Percentiles rank a stretch among this genome's conserved stretches.
Evolutionary conservation across 805 yeast species (phyloP).

Genomic region (Lachancea mirantina): DNA sequence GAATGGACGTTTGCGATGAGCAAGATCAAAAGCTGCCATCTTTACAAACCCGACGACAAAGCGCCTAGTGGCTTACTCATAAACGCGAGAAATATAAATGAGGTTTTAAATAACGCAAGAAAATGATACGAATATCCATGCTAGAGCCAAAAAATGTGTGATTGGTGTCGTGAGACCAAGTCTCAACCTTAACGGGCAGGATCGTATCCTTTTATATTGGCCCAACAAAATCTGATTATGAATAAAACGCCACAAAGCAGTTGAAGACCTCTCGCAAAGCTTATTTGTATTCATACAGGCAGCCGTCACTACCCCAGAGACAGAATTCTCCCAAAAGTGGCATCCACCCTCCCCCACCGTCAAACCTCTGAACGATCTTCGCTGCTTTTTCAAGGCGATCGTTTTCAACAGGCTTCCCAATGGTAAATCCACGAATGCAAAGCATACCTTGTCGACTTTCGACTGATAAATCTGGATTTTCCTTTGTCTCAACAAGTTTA

Average conservation of each 20-base stretch:
- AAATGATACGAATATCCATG: too few species aligned
- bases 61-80: too few species aligned
- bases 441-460: slow-evolving; percentile 43
- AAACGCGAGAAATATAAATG: too few species aligned
- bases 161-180: too few species aligned
- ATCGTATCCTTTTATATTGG: too few species aligned
- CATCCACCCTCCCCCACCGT: slow-evolving; percentile 46
- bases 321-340: slow-evolving; percentile 49
- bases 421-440: slow-evolving; percentile 55
- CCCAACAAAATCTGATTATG: neutral
- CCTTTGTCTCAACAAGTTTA: slow-evolving; percentile 38
- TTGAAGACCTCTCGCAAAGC: neutral
- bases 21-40: too few species aligned
- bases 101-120: too few species aligned
- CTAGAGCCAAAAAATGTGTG: too few species aligned
- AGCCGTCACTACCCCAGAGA: slow-evolving; percentile 64
- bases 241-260: neutral
- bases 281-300: slow-evolving; percentile 44
- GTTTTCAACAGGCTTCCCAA: slow-evolving; percentile 44
- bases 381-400: slow-evolving; percentile 27
- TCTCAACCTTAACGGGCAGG: too few species aligned
- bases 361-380: slow-evolving; percentile 25
- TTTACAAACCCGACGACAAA: too few species aligned
- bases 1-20: too few species aligned
- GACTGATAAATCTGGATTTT: slow-evolving; percentile 26